These are phyloP conservation scores for Petunia hybrid DNA, from an alignment of 305 asterid genomes.

Conservation along the genomic window DNA sequence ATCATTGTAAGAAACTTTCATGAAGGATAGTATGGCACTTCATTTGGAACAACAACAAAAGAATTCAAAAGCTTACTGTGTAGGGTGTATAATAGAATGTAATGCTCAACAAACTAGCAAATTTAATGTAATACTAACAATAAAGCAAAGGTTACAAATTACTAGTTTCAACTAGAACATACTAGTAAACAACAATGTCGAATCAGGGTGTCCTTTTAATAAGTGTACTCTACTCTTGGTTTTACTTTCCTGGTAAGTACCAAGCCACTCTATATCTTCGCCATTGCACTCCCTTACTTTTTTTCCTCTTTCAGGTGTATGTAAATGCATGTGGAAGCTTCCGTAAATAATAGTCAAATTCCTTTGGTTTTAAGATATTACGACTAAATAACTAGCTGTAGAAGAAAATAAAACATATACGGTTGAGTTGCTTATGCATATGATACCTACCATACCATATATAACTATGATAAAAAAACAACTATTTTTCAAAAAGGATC, in stretches of 20 bases:
- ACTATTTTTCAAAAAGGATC: neutral
- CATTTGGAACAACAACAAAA: neutral
- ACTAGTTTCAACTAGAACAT: neutral
- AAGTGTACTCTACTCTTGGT: no score
- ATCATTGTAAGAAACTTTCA: neutral
- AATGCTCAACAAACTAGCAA: neutral
- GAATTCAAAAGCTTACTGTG: slow-evolving; percentile 9
- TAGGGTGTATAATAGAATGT: neutral
- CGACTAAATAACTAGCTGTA: neutral
- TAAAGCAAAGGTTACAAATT: neutral
- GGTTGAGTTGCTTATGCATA: no score
- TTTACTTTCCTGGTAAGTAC: no score
- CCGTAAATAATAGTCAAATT: no score
- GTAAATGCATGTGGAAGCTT: no score
- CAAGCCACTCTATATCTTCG: no score
- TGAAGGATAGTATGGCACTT: slow-evolving; percentile 13
- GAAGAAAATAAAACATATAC: neutral
- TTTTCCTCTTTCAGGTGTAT: no score
- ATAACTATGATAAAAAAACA: neutral
- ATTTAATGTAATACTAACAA: neutral
- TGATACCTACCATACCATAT: no score
- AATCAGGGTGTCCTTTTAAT: no score
- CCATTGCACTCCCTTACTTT: no score
- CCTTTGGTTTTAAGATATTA: neutral
- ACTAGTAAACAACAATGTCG: no score